phyloP scores from a whole-genome alignment of 345 rosid genomes.

The Corymbia maculata region DNA sequence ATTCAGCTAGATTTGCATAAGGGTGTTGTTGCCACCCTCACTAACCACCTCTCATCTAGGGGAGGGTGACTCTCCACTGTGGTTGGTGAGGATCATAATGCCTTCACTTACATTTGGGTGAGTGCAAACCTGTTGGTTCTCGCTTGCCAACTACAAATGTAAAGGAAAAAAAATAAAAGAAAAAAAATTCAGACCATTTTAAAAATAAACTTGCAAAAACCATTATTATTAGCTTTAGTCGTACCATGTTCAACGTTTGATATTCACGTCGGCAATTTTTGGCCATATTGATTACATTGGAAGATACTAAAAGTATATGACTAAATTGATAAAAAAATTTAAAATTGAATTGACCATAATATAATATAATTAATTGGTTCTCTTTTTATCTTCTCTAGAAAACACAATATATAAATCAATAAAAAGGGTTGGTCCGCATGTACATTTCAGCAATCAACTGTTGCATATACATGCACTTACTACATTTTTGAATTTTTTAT shows the following conservation, averaged over 20 bases:
- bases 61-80: not conserved
- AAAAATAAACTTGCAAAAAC: not conserved
- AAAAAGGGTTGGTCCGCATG: not conserved
- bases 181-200: not conserved
- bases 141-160: too few species aligned
- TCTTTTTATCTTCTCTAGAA: not conserved
- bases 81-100: not conserved
- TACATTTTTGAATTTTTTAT: not conserved
- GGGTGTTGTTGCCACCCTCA: not conserved
- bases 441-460: not conserved
- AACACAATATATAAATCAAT: not conserved
- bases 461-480: not conserved
- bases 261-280: too few species aligned
- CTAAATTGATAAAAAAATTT: not conserved
- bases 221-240: not conserved
- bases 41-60: not conserved
- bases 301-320: rapidly evolving
- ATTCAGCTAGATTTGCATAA: too few species aligned
- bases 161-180: too few species aligned
- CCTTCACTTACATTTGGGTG: not conserved
- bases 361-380: not conserved
- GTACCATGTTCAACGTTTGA: not conserved
- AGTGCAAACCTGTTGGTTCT: not conserved
- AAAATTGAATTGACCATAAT: not conserved
- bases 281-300: too few species aligned